A percentile compares a stretch with the other conserved stretches of the same genome.
Evolutionary conservation across 192 early-diverging fungal species (phyloP).

Genomic region (Backusella macrospora): DNA sequence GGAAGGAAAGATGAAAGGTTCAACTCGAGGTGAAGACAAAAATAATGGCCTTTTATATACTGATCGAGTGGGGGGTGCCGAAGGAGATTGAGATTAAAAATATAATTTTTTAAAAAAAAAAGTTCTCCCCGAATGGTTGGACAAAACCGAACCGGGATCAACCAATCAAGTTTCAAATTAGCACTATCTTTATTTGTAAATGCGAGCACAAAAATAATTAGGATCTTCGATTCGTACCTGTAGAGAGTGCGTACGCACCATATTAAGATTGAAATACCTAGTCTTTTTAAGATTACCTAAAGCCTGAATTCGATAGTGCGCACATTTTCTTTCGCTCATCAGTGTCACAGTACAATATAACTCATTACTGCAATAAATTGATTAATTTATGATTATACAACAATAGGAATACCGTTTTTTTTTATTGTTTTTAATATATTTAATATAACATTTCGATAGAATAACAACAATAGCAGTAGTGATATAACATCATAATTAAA

Average conservation of each 20-base stretch:
- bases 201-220: constrained; percentile 6
- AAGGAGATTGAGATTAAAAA: constrained; percentile 8
- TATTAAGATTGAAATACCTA: constrained; percentile 6
- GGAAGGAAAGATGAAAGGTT: constrained; percentile 14
- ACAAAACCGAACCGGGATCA: constrained; percentile 1
- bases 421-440: not conserved
- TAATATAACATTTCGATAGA: not conserved
- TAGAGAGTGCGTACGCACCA: constrained; percentile 4
- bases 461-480: not conserved
- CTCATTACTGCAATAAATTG: constrained; percentile 7
- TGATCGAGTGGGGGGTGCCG: constrained; percentile 8
- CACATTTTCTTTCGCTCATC: constrained; percentile 1
- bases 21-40: not conserved
- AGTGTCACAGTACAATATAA: constrained; percentile 10
- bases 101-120: constrained; percentile 2
- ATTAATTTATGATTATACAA: no score
- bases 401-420: no score
- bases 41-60: constrained; percentile 9
- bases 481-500: not conserved
- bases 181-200: constrained; percentile 2
- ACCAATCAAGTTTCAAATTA: constrained; percentile 1
- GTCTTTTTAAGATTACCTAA: not conserved
- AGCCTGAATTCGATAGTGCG: not conserved
- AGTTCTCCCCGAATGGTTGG: constrained; percentile 15
- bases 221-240: constrained; percentile 15